These are phyloP conservation scores for Zea luxurians DNA, from an alignment of 176 grass and related monocot species.

Conservation along the genomic window DNA sequence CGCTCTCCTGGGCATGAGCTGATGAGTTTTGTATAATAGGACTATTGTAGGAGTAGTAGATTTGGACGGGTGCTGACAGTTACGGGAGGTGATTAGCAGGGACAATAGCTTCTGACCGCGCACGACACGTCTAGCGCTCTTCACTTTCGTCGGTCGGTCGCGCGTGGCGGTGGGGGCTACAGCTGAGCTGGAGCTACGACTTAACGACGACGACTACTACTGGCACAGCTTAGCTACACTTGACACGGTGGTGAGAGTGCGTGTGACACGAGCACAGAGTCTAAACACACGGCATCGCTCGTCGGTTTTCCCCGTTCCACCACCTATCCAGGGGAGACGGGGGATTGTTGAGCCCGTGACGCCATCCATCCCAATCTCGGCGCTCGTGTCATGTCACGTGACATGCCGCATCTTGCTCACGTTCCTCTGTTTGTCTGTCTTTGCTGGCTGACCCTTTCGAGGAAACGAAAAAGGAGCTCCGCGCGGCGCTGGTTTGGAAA, in stretches of 20 bases:
- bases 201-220: too few relatives aligned
- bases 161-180: neutral
- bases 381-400: neutral
- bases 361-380: slow-evolving; percentile 21
- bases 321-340: too few relatives aligned
- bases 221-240: too few relatives aligned
- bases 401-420: slow-evolving; percentile 10
- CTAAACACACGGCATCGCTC: too few relatives aligned
- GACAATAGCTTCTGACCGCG: neutral
- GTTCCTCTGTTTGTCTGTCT: slow-evolving; percentile 9
- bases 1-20: neutral
- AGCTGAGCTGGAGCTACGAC: too few relatives aligned
- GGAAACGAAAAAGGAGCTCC: neutral
- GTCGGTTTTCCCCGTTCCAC: too few relatives aligned
- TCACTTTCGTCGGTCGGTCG: neutral
- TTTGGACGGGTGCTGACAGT: neutral
- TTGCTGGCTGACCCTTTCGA: neutral
- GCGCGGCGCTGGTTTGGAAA: slow-evolving; percentile 10
- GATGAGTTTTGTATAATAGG: neutral
- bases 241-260: too few relatives aligned
- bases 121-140: neutral
- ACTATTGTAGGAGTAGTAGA: neutral
- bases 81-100: neutral
- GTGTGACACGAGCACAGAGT: too few relatives aligned
- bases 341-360: slow-evolving; percentile 21